Base-by-base conservation (phyloP, 1,284 basidiomycete genomes). In the Leccinum angustisporum region DNA sequence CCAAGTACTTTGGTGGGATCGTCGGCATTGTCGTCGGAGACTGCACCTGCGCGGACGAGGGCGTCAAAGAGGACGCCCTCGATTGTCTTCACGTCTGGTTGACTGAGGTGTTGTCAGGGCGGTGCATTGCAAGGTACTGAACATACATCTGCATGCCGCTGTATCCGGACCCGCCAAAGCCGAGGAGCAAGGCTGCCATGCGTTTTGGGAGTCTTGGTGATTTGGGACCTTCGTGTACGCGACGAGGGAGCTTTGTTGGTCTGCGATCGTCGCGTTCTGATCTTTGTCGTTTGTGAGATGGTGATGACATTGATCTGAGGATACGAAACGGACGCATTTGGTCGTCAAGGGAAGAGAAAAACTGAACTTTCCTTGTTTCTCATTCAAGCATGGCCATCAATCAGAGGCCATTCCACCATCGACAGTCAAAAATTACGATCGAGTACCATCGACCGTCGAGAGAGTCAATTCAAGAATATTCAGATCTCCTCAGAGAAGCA, bases 141-240 rank as follows among this genome's bases (percentile, higher is more conserved):
- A 72, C 91, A 73, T 75, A 97, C 95, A 97, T 93, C 78, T 99
- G 97, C 88, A 98, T 97, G 30, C 97, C 97, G 68, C 86, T 91
- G 75, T 91, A 98, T 1, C 90, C 88, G 3, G 88, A 86, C 8
- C 90, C 91, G 73, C 90, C 91, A 67, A 92, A 93, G 3, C 91
- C 91, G 48, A 94, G 81, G 52, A 92, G 77, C 58, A 94, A 71
- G 1, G 90, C 91, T 57, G 86, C 86, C 73, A 85, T 83, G 62
- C 87, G 81, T 73, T 94, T 94, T 5, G 92, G 90, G 21, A 89
- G 76, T 38, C 90, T 81, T 25, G 80, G 81, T 0, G 69, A 72
- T 61, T 77, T 80, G 8, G 74, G 70, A 0, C 57, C 61, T 10
- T 64, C 31, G 9, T 14, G 43, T 16, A 46, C 43, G 43, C 25